A percentile compares a stretch with the other conserved stretches of the same genome.
phyloP scores from a whole-genome alignment of 306 rosid species.

The Boehmeria nivea region DNA sequence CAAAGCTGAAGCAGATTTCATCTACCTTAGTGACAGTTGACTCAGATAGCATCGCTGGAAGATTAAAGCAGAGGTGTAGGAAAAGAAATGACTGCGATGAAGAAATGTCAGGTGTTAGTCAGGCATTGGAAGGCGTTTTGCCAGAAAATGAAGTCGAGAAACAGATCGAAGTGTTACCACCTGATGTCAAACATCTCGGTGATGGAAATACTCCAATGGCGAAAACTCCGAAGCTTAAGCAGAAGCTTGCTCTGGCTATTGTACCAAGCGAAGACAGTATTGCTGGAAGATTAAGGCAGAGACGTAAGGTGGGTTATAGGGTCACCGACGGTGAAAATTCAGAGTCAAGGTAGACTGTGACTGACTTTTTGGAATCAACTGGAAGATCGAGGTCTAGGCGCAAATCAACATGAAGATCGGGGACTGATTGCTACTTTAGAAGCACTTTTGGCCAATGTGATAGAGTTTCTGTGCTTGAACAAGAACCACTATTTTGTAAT shows the following conservation, averaged over 20 bases:
- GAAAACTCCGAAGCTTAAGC: constrained; percentile 12
- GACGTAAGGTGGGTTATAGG: too few species aligned
- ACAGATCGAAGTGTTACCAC: constrained; percentile 1
- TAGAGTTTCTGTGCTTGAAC: too few species aligned
- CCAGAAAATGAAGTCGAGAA: constrained; percentile 1
- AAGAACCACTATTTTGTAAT: too few species aligned
- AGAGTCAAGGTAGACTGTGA: too few species aligned
- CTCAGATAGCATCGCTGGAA: too few species aligned
- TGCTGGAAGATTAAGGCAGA: constrained; percentile 51
- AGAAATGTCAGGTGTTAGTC: too few species aligned
- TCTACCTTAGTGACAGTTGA: too few species aligned
- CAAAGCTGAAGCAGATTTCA: too few species aligned
- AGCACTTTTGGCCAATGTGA: not conserved
- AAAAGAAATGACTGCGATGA: too few species aligned
- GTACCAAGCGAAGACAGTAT: constrained; percentile 26
- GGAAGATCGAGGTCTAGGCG: not conserved
- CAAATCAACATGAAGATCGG: not conserved
- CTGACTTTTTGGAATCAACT: too few species aligned
- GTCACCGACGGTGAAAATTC: too few species aligned
- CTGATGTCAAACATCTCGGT: not conserved
- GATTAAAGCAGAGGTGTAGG: too few species aligned
- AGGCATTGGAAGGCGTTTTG: constrained; percentile 1
- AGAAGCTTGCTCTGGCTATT: constrained; percentile 15
- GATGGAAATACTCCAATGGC: constrained; percentile 7
- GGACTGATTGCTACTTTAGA: not conserved